A percentile compares a stretch with the other conserved stretches of the same genome.
These are phyloP conservation scores for Puccinia horiana DNA, from an alignment of 1,284 basidiomycete species.

Conservation along the genomic window DNA sequence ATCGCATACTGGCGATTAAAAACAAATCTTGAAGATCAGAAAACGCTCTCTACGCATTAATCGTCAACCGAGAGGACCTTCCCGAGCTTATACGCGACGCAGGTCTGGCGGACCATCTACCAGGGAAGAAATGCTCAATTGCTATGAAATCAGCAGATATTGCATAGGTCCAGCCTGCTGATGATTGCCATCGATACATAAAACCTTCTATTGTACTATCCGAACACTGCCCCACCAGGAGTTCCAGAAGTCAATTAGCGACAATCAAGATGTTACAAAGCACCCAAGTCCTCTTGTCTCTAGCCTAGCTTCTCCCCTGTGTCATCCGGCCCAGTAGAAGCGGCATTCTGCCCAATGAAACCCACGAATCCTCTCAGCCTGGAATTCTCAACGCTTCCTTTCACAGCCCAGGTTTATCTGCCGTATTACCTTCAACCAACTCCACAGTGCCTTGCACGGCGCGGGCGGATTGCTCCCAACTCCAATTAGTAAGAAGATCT, in stretches of 20 bases:
- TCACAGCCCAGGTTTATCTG: neutral
- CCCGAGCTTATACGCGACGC: neutral
- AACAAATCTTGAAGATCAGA: too few species aligned
- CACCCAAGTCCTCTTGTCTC: neutral
- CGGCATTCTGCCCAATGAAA: neutral
- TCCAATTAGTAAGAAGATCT: constrained; percentile 4
- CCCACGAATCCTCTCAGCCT: neutral
- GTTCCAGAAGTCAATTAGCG: neutral
- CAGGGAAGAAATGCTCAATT: neutral
- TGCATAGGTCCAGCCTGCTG: neutral
- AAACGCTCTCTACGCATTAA: too few species aligned
- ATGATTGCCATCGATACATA: neutral
- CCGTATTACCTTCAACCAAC: constrained; percentile 14
- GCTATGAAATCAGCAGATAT: neutral
- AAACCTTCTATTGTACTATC: neutral
- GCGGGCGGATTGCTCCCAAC: neutral
- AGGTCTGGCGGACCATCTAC: neutral
- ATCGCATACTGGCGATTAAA: too few species aligned
- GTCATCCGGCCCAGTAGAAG: neutral
- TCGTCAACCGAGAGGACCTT: neutral
- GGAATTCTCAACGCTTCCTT: neutral
- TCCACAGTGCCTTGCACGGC: neutral
- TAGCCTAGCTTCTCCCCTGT: neutral
- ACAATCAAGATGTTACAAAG: neutral
- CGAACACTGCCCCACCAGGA: neutral